phyloP scores from a whole-genome alignment of 148 eudicot genomes.

The Silene latifolia region DNA sequence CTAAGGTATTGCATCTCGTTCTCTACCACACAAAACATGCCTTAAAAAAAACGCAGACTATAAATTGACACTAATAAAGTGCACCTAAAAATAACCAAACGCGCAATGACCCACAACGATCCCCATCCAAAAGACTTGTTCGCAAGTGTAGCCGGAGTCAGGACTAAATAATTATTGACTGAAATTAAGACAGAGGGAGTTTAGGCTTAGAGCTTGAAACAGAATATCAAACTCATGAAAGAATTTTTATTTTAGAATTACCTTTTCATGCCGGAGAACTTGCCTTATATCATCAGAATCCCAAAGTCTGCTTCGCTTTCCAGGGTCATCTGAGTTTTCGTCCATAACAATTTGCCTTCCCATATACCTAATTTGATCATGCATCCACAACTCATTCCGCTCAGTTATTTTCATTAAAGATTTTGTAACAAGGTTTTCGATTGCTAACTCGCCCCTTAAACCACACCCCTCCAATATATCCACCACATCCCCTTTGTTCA shows the following conservation, averaged over 20 bases:
- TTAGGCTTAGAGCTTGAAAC: background rate
- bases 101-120: too few relatives aligned
- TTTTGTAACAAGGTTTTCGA: slow-evolving; percentile 34
- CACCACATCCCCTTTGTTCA: slow-evolving; percentile 33
- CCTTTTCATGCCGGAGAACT: slow-evolving; percentile 37
- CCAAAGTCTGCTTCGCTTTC: slow-evolving; percentile 57
- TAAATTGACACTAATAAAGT: too few relatives aligned
- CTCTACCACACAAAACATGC: too few relatives aligned
- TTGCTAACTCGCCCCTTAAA: slow-evolving; percentile 40
- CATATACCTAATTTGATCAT: slow-evolving; percentile 71
- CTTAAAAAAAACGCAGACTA: too few relatives aligned
- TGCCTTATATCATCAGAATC: slow-evolving; percentile 27
- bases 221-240: background rate
- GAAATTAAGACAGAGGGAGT: too few relatives aligned
- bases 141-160: too few relatives aligned
- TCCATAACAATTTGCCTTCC: slow-evolving; percentile 57
- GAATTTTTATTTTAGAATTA: slow-evolving; percentile 12
- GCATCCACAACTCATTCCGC: slow-evolving; percentile 48
- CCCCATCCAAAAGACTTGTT: too few relatives aligned
- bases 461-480: slow-evolving; percentile 51
- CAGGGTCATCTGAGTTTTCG: slow-evolving; percentile 28
- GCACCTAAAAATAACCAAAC: too few relatives aligned
- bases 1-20: too few relatives aligned
- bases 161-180: too few relatives aligned
- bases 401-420: slow-evolving; percentile 45